Percentiles rank a stretch among this genome's conserved stretches.
Evolutionary conservation across 805 yeast genomes (phyloP).

Genomic region (Kodamaea kaohsiungensis): DNA sequence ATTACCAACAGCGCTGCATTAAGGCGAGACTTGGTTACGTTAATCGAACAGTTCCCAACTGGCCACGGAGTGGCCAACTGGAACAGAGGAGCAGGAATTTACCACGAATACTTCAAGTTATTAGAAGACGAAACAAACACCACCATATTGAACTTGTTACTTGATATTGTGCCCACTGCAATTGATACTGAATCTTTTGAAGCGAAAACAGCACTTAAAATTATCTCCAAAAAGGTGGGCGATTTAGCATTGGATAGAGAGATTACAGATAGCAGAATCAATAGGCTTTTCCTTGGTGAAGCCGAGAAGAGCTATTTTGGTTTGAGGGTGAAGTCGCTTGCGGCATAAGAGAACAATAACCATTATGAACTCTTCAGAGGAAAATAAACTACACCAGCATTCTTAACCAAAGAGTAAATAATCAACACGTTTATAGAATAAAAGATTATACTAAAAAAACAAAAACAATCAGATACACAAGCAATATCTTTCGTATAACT

Average conservation of each 20-base stretch:
- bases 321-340: slow-evolving; percentile 8
- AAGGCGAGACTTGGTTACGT: slow-evolving; percentile 36
- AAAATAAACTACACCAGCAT: background rate
- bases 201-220: slow-evolving; percentile 40
- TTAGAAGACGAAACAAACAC: slow-evolving; percentile 16
- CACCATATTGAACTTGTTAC: slow-evolving; percentile 37
- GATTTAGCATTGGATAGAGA: slow-evolving; percentile 32
- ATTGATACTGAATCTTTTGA: slow-evolving; percentile 20
- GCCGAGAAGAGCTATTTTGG: slow-evolving; percentile 21
- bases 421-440: background rate
- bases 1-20: slow-evolving; percentile 44
- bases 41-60: slow-evolving; percentile 47
- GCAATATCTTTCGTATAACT: background rate
- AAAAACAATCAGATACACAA: background rate
- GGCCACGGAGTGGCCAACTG: slow-evolving; percentile 47
- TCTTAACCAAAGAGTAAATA: background rate
- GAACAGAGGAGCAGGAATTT: slow-evolving; percentile 61
- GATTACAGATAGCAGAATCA: slow-evolving; percentile 14
- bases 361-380: background rate
- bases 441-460: background rate
- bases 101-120: slow-evolving; percentile 48
- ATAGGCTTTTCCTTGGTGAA: slow-evolving; percentile 19
- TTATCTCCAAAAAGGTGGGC: slow-evolving; percentile 54
- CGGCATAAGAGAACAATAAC: background rate
- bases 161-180: slow-evolving; percentile 47